Evolutionary conservation across 139 green algal species (phyloP).

Genomic region (Chlorella sorokiniana): DNA sequence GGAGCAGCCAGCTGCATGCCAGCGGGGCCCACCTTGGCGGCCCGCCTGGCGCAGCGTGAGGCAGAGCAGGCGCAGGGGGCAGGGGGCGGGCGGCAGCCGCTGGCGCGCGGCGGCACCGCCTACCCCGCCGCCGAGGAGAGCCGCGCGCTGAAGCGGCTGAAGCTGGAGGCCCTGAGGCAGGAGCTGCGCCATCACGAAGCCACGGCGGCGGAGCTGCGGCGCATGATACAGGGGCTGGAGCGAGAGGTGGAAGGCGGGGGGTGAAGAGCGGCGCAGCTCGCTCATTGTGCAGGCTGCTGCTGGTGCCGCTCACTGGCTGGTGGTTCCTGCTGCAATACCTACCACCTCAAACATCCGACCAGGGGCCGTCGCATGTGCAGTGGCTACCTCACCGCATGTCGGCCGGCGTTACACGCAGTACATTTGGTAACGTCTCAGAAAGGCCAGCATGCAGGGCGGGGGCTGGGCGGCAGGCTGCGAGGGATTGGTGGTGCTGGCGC

Average conservation of each 20-base stretch:
- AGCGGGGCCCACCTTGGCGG: conserved; percentile 8
- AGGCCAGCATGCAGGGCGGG: neutral
- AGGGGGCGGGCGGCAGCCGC: conserved; percentile 9
- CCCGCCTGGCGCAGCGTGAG: conserved; percentile 19
- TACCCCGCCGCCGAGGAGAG: conserved; percentile 15
- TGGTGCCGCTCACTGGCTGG: too few species aligned
- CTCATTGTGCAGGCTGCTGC: neutral
- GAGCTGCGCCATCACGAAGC: conserved; percentile 33
- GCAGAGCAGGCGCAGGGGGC: neutral
- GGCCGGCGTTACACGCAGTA: too few species aligned
- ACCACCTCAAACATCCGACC: too few species aligned
- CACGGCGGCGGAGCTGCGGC: conserved; percentile 26
- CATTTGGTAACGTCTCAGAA: too few species aligned
- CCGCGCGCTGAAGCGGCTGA: conserved; percentile 12
- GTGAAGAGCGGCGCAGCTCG: too few species aligned
- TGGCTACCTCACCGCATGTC: too few species aligned
- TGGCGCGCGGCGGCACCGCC: conserved; percentile 14
- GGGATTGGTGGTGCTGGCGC: neutral
- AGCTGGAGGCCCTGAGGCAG: conserved; percentile 36
- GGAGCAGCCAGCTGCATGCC: neutral
- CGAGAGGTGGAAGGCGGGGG: conserved; percentile 1
- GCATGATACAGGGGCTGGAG: conserved; percentile 27
- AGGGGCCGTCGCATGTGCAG: too few species aligned
- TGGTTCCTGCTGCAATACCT: too few species aligned
- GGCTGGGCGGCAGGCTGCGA: neutral